These are phyloP conservation scores for Scutellaria baicalensis DNA, from an alignment of 257 asterid genomes.

Conservation along the genomic window DNA sequence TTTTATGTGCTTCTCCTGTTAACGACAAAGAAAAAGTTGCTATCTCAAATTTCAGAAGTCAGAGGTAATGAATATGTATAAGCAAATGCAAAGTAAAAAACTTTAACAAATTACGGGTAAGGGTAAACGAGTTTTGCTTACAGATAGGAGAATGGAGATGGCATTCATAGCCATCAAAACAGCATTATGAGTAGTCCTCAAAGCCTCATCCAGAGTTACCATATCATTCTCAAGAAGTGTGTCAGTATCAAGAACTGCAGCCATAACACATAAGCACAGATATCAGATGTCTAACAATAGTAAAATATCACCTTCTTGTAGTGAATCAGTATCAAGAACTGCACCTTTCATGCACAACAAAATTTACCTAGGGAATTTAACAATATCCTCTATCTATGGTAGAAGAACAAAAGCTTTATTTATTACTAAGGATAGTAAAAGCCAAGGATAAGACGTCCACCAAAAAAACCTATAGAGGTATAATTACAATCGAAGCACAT, in stretches of 20 bases:
- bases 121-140: constrained; percentile 29
- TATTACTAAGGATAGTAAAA: background rate
- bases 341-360: constrained; percentile 12
- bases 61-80: constrained; percentile 6
- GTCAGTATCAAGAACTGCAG: constrained; percentile 90
- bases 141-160: constrained; percentile 64
- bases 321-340: constrained; percentile 33
- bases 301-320: constrained; percentile 34
- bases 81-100: background rate
- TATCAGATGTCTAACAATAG: constrained; percentile 39
- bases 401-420: no score
- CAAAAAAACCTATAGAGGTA: no score
- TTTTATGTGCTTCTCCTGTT: constrained; percentile 63
- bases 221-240: constrained; percentile 78
- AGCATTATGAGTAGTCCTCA: constrained; percentile 71
- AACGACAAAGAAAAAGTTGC: constrained; percentile 13
- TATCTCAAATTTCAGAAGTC: background rate
- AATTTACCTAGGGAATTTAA: background rate
- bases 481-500: no score
- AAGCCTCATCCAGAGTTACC: constrained; percentile 91
- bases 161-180: constrained; percentile 89
- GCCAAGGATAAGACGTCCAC: no score
- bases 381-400: background rate
- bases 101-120: constrained; percentile 8
- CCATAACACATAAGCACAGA: constrained; percentile 21